Percentiles rank a stretch among this genome's conserved stretches.
phyloP scores from a whole-genome alignment of 768 basidiomycete genomes.

The Trametes cingulata region DNA sequence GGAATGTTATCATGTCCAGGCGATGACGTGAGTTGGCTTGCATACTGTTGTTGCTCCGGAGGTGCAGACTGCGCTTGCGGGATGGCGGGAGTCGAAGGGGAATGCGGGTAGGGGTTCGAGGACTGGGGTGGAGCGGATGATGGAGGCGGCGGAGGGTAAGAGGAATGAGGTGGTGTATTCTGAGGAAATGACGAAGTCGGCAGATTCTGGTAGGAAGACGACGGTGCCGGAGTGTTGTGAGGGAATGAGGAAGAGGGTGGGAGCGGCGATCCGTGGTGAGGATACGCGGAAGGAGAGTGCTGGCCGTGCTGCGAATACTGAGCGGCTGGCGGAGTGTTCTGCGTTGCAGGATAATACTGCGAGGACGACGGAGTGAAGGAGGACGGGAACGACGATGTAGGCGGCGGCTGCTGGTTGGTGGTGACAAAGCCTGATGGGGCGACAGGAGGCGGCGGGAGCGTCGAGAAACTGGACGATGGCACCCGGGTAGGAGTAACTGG shows the following conservation, averaged over 20 bases:
- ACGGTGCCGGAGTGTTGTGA: slow-evolving; percentile 9
- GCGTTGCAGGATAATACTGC: slow-evolving; percentile 15
- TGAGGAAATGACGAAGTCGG: slow-evolving; percentile 27
- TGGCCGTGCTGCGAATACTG: slow-evolving; percentile 2
- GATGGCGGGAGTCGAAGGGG: slow-evolving; percentile 23
- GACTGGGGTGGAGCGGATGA: background rate
- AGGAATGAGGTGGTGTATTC: slow-evolving; percentile 19
- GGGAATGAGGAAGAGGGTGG: slow-evolving; percentile 28
- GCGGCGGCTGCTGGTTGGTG: slow-evolving; percentile 9
- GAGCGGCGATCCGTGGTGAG: slow-evolving; percentile 42
- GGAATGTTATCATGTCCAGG: slow-evolving; percentile 36
- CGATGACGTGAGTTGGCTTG: slow-evolving; percentile 22
- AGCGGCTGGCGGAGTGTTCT: background rate
- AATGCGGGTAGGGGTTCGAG: slow-evolving; percentile 32
- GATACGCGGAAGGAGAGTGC: slow-evolving; percentile 15
- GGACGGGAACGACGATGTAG: slow-evolving; percentile 9
- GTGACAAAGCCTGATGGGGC: slow-evolving; percentile 15
- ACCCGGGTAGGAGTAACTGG: slow-evolving; percentile 22
- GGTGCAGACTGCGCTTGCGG: slow-evolving; percentile 36
- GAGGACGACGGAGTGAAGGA: slow-evolving; percentile 6
- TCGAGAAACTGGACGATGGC: slow-evolving; percentile 27
- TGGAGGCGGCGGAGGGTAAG: background rate
- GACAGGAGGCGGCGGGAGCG: slow-evolving; percentile 12
- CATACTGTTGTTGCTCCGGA: slow-evolving; percentile 30
- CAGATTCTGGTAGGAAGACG: slow-evolving; percentile 5